These are phyloP conservation scores for Oryza brachyantha DNA, from an alignment of 176 grass and related monocot species.

Conservation along the genomic window DNA sequence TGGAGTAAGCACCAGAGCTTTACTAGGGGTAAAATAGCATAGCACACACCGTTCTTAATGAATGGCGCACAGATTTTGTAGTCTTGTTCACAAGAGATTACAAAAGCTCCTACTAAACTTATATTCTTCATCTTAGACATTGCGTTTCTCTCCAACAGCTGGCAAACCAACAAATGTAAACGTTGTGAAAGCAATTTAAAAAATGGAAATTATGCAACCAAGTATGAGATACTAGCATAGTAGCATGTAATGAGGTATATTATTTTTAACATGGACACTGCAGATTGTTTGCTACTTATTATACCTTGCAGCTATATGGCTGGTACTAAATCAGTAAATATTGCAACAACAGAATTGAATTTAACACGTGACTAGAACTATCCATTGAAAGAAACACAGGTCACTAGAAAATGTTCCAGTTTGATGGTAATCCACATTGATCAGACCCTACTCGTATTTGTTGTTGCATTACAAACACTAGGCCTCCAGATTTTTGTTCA, in stretches of 20 bases:
- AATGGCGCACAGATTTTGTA: constrained; percentile 46
- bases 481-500: background rate
- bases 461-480: background rate
- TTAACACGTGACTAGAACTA: background rate
- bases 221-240: background rate
- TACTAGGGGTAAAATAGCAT: background rate
- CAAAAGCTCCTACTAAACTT: constrained; percentile 45
- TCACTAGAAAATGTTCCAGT: background rate
- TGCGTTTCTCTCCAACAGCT: constrained; percentile 41
- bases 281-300: background rate
- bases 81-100: constrained; percentile 67
- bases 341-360: background rate
- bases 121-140: constrained; percentile 43
- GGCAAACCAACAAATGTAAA: constrained; percentile 20
- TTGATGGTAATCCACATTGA: background rate
- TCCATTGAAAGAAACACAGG: background rate
- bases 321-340: background rate
- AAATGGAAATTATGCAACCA: constrained; percentile 6
- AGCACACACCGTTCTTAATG: constrained; percentile 38
- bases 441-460: background rate
- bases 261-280: background rate
- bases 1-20: background rate
- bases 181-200: constrained; percentile 9
- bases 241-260: background rate
- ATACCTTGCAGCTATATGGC: background rate